Evolutionary conservation across 176 grass and related monocot genomes (phyloP), one percentile per base, ranked within the genome.

Genomic region (Triticum urartu): DNA sequence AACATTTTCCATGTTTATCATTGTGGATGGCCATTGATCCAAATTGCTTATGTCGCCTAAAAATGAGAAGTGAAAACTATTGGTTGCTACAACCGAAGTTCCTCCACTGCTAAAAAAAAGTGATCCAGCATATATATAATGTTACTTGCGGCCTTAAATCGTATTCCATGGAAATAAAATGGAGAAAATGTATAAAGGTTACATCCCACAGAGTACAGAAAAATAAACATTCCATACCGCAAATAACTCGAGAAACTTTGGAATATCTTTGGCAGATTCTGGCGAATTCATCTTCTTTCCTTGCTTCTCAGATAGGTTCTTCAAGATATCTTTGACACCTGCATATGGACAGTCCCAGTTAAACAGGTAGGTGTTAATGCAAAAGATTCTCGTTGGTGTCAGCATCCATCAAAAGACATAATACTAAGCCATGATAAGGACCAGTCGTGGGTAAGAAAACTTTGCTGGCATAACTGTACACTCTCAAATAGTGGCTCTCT

Each of bases 231-330:
- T 54, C 21, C 39, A 79, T 92, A 71, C 97, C 88, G 92, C 88
- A 77, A 95, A 98, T 79, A 91, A 91, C 50, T 98, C 90, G 17
- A 98, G 84, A 79, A 98, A 98, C 81, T 95, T 91, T 17, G 88
- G 88, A 77, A 98, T 98, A 92, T 98, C 97, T 81, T 98, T 87
- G 63, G 97, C 90, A 84, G 97, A 98, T 86, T 95, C 94, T 40
- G 18, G 59, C 2, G 88, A 92, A 85, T 88, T 91, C 97, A 98
- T 98, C 83, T 89, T 84, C 88, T 85, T 98, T 56, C 97, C 97
- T 90, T 98, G 97, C 90, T 93, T 98, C 75, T 98, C 97, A 70
- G 97, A 98, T 86, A 98, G 70, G 85, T 89, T 95, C 77, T 87
- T 95, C n/a, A 98, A 89, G 71, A 98, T 68, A 32, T 92, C 92